These are phyloP conservation scores for Lachnellula hyalina DNA, from an alignment of 2,329 filamentous ascomycete genomes.

Conservation along the genomic window DNA sequence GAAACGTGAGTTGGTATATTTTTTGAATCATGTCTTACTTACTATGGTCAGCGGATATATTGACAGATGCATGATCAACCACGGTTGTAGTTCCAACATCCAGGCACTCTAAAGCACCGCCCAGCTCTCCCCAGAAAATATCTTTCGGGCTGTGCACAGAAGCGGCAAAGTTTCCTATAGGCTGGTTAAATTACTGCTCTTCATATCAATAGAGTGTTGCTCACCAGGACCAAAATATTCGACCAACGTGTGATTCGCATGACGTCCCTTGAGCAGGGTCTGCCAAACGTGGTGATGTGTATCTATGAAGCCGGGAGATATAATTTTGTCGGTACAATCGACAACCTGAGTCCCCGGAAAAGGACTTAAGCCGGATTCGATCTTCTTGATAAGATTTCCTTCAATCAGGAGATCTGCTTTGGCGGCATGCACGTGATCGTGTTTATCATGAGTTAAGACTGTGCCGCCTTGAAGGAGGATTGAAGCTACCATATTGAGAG, in stretches of 20 bases:
- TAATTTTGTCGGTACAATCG: conserved; percentile 34
- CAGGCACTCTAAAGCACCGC: conserved; percentile 36
- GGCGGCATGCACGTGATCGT: conserved; percentile 29
- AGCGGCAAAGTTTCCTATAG: conserved; percentile 35
- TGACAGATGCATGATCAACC: conserved; percentile 36
- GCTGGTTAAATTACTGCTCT: not conserved
- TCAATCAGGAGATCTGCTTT: conserved; percentile 27
- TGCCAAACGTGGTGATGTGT: conserved; percentile 32
- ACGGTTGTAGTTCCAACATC: conserved; percentile 40
- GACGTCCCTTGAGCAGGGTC: conserved; percentile 35
- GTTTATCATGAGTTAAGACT: conserved; percentile 32
- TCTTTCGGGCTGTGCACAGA: conserved; percentile 37
- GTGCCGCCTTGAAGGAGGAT: conserved; percentile 34
- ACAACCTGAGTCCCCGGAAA: conserved; percentile 26
- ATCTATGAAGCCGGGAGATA: conserved; percentile 35
- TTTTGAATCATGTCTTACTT: conserved; percentile 8
- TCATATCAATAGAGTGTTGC: not conserved
- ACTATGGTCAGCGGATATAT: conserved; percentile 30
- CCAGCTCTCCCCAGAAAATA: conserved; percentile 42
- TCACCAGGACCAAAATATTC: conserved; percentile 38
- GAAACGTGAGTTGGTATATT: conserved; percentile 2
- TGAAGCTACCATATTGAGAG: conserved; percentile 4
- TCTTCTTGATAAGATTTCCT: conserved; percentile 32
- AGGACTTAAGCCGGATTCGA: conserved; percentile 26
- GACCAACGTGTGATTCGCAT: conserved; percentile 36